phyloP scores from a whole-genome alignment of 1,284 basidiomycete species.

The Agroathelia rolfsii region DNA sequence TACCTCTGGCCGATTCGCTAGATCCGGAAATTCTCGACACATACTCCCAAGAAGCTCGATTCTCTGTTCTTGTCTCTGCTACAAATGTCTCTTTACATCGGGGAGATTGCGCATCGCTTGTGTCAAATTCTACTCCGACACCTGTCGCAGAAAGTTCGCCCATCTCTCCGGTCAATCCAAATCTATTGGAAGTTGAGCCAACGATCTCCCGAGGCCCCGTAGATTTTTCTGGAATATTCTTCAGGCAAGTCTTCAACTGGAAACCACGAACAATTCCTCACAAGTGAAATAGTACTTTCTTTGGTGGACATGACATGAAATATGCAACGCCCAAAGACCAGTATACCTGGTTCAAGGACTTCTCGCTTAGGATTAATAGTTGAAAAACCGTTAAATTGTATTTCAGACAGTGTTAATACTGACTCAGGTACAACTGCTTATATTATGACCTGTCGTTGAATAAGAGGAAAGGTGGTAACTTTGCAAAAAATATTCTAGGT shows the following conservation, averaged over 20 bases:
- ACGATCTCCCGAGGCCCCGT: conserved; percentile 20
- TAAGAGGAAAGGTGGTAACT: too few species aligned
- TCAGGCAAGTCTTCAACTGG: conserved; percentile 38
- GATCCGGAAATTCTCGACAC: conserved; percentile 1
- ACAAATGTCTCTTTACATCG: too few species aligned
- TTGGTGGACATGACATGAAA: conserved; percentile 57
- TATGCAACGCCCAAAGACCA: conserved; percentile 66
- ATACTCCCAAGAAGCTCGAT: not conserved
- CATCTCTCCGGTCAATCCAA: not conserved
- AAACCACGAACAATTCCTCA: conserved; percentile 6
- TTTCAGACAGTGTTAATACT: too few species aligned
- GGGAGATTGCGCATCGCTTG: too few species aligned
- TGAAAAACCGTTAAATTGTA: too few species aligned
- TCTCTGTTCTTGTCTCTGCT: too few species aligned
- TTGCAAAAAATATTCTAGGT: too few species aligned
- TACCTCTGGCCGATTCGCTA: not conserved
- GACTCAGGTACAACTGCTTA: too few species aligned
- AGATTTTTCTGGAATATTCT: conserved; percentile 61
- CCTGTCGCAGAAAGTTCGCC: conserved; percentile 1
- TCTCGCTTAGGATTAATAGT: conserved; percentile 30
- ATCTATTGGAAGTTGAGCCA: conserved; percentile 5
- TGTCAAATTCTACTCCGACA: too few species aligned
- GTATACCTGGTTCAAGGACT: conserved; percentile 67
- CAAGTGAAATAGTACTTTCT: conserved; percentile 51
- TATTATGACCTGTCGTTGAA: too few species aligned